Conservation (phyloP, 83 land plant species). For the Diphasiastrum complanatum region DNA sequence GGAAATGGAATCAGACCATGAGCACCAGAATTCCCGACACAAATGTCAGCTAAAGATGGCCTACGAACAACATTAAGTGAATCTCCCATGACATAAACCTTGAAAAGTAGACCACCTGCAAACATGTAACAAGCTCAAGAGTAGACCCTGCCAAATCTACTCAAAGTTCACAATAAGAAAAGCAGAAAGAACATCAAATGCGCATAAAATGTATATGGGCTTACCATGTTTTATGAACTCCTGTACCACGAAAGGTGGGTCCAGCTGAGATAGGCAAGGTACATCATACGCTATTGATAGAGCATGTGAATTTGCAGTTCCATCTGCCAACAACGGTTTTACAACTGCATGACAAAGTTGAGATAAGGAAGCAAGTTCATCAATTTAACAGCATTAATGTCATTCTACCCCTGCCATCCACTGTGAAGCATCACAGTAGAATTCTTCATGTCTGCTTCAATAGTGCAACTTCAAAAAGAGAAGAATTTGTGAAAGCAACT, state of each 20-base stretch:
- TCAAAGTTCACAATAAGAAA: no score
- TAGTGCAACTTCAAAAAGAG: no score
- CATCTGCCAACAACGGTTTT: conserved; percentile 1
- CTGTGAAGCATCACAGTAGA: no score
- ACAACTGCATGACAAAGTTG: not conserved
- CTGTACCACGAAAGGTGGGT: not conserved
- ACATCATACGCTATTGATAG: not conserved
- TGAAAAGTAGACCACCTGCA: conserved; percentile 1
- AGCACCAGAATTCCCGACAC: not conserved
- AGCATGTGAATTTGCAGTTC: not conserved
- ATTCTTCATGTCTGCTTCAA: no score
- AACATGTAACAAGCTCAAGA: not conserved
- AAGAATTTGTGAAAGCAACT: no score
- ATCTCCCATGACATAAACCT: not conserved
- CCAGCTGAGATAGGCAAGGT: not conserved
- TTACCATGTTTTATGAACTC: not conserved
- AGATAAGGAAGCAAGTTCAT: no score
- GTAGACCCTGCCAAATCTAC: no score
- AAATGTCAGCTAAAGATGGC: not conserved
- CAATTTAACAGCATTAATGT: no score
- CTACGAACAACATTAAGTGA: not conserved
- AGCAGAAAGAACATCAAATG: no score
- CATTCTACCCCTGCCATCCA: no score
- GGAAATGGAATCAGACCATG: not conserved
- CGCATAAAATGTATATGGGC: no score